Conservation (phyloP, 139 green algal species). For the Yamagishiella unicocca region DNA sequence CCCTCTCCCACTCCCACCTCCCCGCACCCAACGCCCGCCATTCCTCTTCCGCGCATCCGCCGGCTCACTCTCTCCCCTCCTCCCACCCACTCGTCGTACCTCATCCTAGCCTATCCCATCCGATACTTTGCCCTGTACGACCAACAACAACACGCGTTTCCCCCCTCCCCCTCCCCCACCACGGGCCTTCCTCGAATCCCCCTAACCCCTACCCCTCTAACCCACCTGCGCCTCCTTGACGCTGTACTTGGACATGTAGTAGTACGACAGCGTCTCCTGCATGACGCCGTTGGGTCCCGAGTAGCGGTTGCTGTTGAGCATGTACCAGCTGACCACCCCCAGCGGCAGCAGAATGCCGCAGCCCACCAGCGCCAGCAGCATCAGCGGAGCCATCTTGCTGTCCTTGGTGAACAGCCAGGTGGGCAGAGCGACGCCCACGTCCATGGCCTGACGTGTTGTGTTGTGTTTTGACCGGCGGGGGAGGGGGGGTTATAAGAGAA, state of each 20-base stretch:
- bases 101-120: too few relatives aligned
- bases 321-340: conserved; percentile 77
- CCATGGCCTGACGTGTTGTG: conserved; percentile 71
- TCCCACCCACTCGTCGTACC: too few relatives aligned
- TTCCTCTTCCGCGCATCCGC: too few relatives aligned
- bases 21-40: too few relatives aligned
- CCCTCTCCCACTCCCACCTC: too few relatives aligned
- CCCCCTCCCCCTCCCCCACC: background rate
- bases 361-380: conserved; percentile 84
- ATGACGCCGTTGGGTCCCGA: conserved; percentile 77
- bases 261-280: conserved; percentile 84
- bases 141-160: too few relatives aligned
- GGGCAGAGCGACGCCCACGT: conserved; percentile 87
- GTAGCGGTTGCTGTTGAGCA: conserved; percentile 82
- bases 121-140: too few relatives aligned
- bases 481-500: too few relatives aligned
- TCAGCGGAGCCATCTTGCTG: conserved; percentile 79
- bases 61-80: too few relatives aligned
- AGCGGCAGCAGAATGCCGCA: conserved; percentile 89
- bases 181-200: background rate
- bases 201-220: background rate
- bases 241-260: conserved; percentile 73
- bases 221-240: conserved; percentile 86
- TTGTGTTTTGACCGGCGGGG: too few relatives aligned
- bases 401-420: conserved; percentile 91